Evolutionary conservation across 2,329 filamentous ascomycete species (phyloP).

Genomic region (Colletotrichum magnum): DNA sequence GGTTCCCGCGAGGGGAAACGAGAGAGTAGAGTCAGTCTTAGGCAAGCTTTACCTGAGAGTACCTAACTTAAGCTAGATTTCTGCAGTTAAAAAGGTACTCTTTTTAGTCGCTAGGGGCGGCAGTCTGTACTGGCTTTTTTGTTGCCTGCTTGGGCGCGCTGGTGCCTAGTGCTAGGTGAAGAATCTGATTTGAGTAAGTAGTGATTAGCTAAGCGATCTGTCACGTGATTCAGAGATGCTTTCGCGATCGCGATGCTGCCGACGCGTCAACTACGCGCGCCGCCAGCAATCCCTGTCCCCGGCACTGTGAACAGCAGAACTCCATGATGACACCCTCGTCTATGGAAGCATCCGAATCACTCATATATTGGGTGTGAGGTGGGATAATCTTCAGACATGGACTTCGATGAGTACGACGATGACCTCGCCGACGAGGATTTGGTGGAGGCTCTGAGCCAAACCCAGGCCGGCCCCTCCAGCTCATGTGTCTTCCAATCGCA

Average conservation of each 20-base stretch:
- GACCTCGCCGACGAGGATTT: conserved; percentile 77
- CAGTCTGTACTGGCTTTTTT: no score
- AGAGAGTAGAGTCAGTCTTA: no score
- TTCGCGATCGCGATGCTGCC: conserved; percentile 36
- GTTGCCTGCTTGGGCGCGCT: no score
- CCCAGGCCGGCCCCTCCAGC: conserved; percentile 37
- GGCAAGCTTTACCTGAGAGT: no score
- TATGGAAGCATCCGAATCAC: not conserved
- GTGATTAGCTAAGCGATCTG: not conserved
- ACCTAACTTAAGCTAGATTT: no score
- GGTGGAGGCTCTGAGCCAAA: conserved; percentile 71
- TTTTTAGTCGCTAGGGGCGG: no score
- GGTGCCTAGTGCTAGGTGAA: no score
- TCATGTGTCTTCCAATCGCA: conserved; percentile 3
- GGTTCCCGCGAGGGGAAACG: no score
- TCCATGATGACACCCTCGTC: conserved; percentile 11
- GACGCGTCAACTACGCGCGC: conserved; percentile 33
- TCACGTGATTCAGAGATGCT: conserved; percentile 40
- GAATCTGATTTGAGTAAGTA: no score
- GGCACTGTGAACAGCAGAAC: not conserved
- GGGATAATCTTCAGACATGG: conserved; percentile 54
- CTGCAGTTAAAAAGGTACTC: no score
- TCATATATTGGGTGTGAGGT: not conserved
- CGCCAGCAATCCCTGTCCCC: not conserved
- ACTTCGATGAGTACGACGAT: conserved; percentile 75